Evolutionary conservation across 345 rosid genomes (phyloP).

Genomic region (Crucihimalaya himalaica): DNA sequence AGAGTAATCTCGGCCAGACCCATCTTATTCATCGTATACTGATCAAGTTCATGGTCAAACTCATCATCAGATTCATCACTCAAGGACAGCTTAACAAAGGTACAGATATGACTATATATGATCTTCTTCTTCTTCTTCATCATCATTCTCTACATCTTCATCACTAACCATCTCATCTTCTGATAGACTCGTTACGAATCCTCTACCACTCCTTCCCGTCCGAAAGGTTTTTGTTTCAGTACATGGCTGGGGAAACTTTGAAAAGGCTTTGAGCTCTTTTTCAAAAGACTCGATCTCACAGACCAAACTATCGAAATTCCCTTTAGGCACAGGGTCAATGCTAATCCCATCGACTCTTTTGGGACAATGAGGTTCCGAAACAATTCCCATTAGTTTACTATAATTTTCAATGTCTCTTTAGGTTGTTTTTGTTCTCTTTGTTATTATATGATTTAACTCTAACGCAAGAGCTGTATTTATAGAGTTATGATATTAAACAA

Average conservation of each 20-base stretch:
- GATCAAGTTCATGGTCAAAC: too few species aligned
- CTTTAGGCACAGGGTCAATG: slow-evolving; percentile 75
- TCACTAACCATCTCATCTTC: too few species aligned
- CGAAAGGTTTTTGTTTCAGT: too few species aligned
- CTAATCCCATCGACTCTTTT: slow-evolving; percentile 53
- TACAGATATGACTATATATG: background rate
- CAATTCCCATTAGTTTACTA: slow-evolving; percentile 38
- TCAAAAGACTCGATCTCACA: background rate
- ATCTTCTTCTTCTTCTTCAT: background rate
- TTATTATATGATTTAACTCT: background rate
- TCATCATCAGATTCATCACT: background rate
- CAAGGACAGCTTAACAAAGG: background rate
- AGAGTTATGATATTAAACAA: background rate
- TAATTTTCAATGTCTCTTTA: too few species aligned
- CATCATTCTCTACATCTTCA: slow-evolving; percentile 12
- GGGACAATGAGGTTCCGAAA: slow-evolving; percentile 61
- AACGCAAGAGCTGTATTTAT: background rate
- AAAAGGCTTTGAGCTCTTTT: background rate
- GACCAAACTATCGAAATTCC: slow-evolving; percentile 41
- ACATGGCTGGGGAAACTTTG: too few species aligned
- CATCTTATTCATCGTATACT: too few species aligned
- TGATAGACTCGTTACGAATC: too few species aligned
- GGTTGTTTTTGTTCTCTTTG: background rate
- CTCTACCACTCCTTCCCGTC: background rate
- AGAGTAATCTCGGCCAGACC: too few species aligned